phyloP scores from a whole-genome alignment of 352 stramenopile species.

The Globisporangium recalcitrans region DNA sequence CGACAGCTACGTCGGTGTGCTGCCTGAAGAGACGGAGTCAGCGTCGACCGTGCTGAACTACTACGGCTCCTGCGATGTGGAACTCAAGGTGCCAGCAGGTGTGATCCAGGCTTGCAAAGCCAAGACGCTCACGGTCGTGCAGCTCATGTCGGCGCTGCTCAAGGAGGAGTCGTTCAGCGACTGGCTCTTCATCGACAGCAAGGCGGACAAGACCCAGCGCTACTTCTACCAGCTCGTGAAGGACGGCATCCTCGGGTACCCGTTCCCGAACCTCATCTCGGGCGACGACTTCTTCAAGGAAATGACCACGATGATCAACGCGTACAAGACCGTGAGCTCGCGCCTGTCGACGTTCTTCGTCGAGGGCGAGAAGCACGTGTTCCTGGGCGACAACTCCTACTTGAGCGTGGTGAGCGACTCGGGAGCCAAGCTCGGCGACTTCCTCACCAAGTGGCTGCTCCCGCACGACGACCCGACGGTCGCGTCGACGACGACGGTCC shows the following conservation, averaged over 20 bases:
- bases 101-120: slow-evolving; percentile 21
- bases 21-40: slow-evolving; percentile 21
- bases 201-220: slow-evolving; percentile 47
- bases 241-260: slow-evolving; percentile 45
- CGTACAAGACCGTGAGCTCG: slow-evolving; percentile 23
- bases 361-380: slow-evolving; percentile 27
- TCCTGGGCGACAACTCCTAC: slow-evolving; percentile 16
- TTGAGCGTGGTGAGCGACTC: slow-evolving; percentile 1
- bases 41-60: slow-evolving; percentile 28
- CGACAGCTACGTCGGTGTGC: slow-evolving; percentile 43
- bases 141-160: slow-evolving; percentile 41
- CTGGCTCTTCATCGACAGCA: slow-evolving; percentile 65
- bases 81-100: slow-evolving; percentile 16
- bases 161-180: slow-evolving; percentile 28
- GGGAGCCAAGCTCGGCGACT: slow-evolving; percentile 5
- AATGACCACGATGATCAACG: slow-evolving; percentile 19
- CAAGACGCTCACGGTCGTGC: slow-evolving; percentile 21
- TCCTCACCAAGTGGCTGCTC: slow-evolving; percentile 15
- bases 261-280: slow-evolving; percentile 53
- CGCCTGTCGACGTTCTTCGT: slow-evolving; percentile 28
- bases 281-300: slow-evolving; percentile 28
- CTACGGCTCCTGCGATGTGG: slow-evolving; percentile 29
- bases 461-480: slow-evolving; percentile 3
- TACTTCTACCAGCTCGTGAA: slow-evolving; percentile 56
- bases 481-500: neutral